Base-by-base conservation (phyloP, 768 basidiomycete genomes). In the Termitomyces titanicus region DNA sequence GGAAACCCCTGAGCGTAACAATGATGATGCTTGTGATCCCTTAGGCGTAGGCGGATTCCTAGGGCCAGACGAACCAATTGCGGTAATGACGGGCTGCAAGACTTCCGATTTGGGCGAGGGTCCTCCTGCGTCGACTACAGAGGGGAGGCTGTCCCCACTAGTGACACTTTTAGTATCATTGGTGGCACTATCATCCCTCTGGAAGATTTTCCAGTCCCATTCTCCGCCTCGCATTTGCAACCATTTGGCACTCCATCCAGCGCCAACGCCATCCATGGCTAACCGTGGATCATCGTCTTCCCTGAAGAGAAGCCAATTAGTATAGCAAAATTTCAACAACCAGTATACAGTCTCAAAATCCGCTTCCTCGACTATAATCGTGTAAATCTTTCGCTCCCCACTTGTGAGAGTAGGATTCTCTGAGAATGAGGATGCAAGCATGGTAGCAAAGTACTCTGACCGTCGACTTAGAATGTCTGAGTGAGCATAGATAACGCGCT, bases 281-380 rank as follows among this genome's bases (percentile, higher is more conserved):
- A 71, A 69, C 20, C 85, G 73, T 18, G 87, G 85, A 62, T 91
- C 86, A 54, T 91, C 88, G 17, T 82, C 66, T 51, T 84, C 79
- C 55, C 80, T 79, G 72, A 92, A 91, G 18, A 81, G 71, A 1
- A 89, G 71, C 83, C 85, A 88, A 64, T 89, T 86, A 7, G 83
- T 83, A 59, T 91, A 92, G 53, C 87, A 81, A 68, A 79, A 89
- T 65, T 88, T 88, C 34, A 91, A 70, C 25, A 90, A 66, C 89
- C 89, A 91, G 64, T 88, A 90, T 4, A 90, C 78, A 0, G 88
- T 90, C 54, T 83, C 79, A 58, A 86, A 92, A 55, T 88, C 86
- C 7, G 86, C 86, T 66, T 91, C 89, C 60, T 90, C 85, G 7
- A 91, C 84, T n/a, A 87, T 73, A 47, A 91, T 69, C 1, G 81